Evolutionary conservation across 495 filamentous ascomycete genomes (phyloP).

Genomic region (Penicillium riverlandense): DNA sequence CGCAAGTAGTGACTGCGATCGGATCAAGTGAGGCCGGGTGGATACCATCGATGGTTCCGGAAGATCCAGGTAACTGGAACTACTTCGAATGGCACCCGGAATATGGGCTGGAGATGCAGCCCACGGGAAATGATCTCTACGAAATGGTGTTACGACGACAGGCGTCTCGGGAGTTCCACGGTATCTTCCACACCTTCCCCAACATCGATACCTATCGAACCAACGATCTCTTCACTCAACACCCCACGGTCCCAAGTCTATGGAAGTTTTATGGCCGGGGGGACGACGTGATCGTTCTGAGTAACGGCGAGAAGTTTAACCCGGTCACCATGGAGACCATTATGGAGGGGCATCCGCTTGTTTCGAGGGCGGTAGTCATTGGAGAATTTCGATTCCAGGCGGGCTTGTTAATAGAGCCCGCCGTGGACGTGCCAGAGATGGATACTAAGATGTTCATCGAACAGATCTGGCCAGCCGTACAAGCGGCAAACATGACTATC

Average conservation of each 20-base stretch:
- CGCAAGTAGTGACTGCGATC: conserved; percentile 8
- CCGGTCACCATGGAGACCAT: conserved; percentile 28
- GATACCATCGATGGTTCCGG: conserved; percentile 23
- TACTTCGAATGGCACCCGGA: conserved; percentile 44
- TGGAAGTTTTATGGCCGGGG: conserved; percentile 27
- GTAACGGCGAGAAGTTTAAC: conserved; percentile 39
- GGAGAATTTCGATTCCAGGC: conserved; percentile 29
- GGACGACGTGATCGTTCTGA: conserved; percentile 38
- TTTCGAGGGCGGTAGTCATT: conserved; percentile 23
- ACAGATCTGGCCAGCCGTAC: conserved; percentile 44
- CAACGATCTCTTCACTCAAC: conserved; percentile 47
- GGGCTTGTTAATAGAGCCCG: conserved; percentile 28
- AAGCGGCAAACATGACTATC: conserved; percentile 6
- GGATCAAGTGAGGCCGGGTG: conserved; percentile 14
- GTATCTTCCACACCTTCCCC: conserved; percentile 51
- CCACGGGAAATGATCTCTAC: conserved; percentile 36
- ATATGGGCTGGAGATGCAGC: conserved; percentile 33
- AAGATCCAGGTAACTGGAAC: conserved; percentile 37
- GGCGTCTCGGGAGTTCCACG: conserved; percentile 22
- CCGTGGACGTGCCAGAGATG: conserved; percentile 5
- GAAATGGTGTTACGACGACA: conserved; percentile 24
- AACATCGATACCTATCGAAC: conserved; percentile 46
- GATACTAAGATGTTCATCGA: conserved; percentile 39
- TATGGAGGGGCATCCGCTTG: conserved; percentile 19
- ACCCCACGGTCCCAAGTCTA: conserved; percentile 18